These are phyloP conservation scores for Pelagophyceae sp. DNA, from an alignment of 352 stramenopile genomes.

Conservation along the genomic window DNA sequence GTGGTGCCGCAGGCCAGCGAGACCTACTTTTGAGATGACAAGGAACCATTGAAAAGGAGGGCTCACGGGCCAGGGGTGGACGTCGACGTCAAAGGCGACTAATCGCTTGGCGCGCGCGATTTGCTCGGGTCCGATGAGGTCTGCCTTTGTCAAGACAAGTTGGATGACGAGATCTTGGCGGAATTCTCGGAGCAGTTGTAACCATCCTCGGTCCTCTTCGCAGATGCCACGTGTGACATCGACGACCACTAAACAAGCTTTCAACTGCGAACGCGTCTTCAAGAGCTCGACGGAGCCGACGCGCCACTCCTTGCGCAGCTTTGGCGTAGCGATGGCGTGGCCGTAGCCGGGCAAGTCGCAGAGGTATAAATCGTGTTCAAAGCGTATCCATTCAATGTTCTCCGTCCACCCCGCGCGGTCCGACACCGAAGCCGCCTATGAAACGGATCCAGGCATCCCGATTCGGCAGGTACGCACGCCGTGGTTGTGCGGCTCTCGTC, in stretches of 20 bases:
- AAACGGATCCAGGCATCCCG: too few species aligned
- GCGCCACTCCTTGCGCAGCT: neutral
- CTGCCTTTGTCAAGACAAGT: neutral
- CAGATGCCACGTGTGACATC: neutral
- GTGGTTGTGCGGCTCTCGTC: neutral
- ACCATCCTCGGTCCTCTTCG: neutral
- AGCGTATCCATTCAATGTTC: neutral
- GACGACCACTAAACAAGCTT: neutral
- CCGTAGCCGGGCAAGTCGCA: slow-evolving; percentile 5
- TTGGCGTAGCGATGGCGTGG: neutral
- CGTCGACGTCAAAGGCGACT: neutral
- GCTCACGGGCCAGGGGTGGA: neutral
- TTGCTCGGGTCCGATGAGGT: neutral
- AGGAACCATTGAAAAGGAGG: neutral
- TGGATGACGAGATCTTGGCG: too few species aligned
- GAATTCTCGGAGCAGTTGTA: neutral
- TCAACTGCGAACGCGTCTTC: neutral
- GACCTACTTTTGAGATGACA: neutral
- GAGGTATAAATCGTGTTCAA: neutral
- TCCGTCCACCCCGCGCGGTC: slow-evolving; percentile 7
- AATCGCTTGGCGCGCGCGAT: neutral
- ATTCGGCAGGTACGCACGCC: too few species aligned
- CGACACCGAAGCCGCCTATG: neutral
- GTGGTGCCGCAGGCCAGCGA: slow-evolving; percentile 1
- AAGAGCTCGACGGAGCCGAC: neutral